A percentile compares a stretch with the other conserved stretches of the same genome.
phyloP scores from a whole-genome alignment of 768 basidiomycete genomes.

The Floccularia luteovirens region DNA sequence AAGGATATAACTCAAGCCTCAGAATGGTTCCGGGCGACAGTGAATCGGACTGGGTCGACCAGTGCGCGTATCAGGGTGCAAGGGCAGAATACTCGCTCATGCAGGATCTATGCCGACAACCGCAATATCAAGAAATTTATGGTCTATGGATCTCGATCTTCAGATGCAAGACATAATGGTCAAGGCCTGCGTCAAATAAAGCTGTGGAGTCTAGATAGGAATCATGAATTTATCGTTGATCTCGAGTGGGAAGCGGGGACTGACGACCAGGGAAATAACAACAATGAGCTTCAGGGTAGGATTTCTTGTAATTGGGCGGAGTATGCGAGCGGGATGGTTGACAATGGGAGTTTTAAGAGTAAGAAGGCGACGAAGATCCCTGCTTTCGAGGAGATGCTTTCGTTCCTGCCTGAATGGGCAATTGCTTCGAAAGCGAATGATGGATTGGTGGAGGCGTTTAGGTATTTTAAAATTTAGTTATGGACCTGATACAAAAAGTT shows the following conservation, averaged over 20 bases:
- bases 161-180: conserved; percentile 31
- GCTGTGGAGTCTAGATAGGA: conserved; percentile 61
- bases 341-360: conserved; percentile 21
- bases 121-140: conserved; percentile 29
- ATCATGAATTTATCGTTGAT: conserved; percentile 41
- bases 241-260: conserved; percentile 34
- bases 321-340: conserved; percentile 48
- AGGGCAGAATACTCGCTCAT: conserved; percentile 57
- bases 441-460: conserved; percentile 53
- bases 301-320: conserved; percentile 66
- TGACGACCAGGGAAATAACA: conserved; percentile 8
- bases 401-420: conserved; percentile 63
- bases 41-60: conserved; percentile 30
- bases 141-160: conserved; percentile 25
- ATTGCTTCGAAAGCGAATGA: conserved; percentile 47
- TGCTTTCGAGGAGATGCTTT: conserved; percentile 58
- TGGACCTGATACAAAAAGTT: too few species aligned
- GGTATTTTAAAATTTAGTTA: too few species aligned
- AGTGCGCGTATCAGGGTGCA: conserved; percentile 41
- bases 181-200: conserved; percentile 22
- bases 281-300: conserved; percentile 25
- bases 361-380: conserved; percentile 42
- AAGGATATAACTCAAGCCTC: neutral
- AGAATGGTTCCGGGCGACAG: conserved; percentile 36
- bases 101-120: conserved; percentile 42